A percentile compares a stretch with the other conserved stretches of the same genome.
phyloP scores from a whole-genome alignment of 2,329 filamentous ascomycete genomes.

The Aspergillus aculeatinus region DNA sequence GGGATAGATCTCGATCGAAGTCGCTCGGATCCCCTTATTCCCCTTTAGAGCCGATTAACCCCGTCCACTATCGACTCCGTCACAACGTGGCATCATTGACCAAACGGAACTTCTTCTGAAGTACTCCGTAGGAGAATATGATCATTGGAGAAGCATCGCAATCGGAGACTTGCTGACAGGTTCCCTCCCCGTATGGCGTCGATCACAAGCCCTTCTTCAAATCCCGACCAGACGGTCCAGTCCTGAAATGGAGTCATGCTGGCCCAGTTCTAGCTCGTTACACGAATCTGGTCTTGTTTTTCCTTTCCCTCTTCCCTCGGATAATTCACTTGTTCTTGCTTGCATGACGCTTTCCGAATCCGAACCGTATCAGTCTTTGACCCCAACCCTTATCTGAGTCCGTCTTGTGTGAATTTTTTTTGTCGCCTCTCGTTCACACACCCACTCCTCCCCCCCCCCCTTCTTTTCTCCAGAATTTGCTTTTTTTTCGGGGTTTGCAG shows the following conservation, averaged over 20 bases:
- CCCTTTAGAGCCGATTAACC: constrained; percentile 4
- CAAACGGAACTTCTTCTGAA: constrained; percentile 2
- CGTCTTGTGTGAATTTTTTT: neutral
- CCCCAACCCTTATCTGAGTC: neutral
- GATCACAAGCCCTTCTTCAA: neutral
- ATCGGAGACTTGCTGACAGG: constrained; percentile 16
- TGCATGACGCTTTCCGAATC: neutral
- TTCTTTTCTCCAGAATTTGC: neutral
- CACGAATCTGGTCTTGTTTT: constrained; percentile 3
- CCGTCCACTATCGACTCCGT: constrained; percentile 9
- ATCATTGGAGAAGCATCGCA: constrained; percentile 10
- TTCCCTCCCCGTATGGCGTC: constrained; percentile 9
- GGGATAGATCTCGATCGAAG: constrained; percentile 1
- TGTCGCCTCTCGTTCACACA: neutral
- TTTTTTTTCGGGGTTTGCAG: constrained; percentile 13
- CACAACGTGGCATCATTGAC: constrained; percentile 21
- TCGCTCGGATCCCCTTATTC: neutral
- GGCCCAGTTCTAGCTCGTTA: neutral
- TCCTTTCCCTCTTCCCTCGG: neutral
- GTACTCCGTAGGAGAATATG: constrained; percentile 10
- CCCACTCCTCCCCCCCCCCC: neutral
- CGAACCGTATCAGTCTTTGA: neutral
- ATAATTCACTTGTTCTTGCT: neutral
- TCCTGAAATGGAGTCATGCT: neutral
- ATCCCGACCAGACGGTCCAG: neutral